Evolutionary conservation across 805 yeast species (phyloP).

Genomic region (Scheffersomyces ergatensis): DNA sequence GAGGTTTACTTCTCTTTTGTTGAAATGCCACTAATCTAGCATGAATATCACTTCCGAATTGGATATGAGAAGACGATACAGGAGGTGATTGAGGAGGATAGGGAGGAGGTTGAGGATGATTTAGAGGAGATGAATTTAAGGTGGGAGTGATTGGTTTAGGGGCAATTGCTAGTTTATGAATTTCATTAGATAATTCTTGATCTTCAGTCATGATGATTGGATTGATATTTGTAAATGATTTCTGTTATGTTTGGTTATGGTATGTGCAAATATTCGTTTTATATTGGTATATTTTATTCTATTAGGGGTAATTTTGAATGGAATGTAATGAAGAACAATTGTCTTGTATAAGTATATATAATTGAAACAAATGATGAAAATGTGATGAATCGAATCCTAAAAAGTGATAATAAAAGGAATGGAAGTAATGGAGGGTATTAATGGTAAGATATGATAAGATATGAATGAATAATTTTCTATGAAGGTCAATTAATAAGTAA

Average conservation of each 20-base stretch:
- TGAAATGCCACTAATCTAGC: constrained; percentile 87
- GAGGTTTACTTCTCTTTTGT: constrained; percentile 54
- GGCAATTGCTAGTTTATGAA: neutral
- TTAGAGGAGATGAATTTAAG: neutral
- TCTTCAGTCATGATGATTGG: neutral
- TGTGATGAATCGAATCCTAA: too few relatives aligned
- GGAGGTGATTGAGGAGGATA: constrained; percentile 11
- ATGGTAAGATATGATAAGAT: too few relatives aligned
- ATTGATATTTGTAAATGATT: too few relatives aligned
- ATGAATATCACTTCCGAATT: constrained; percentile 71
- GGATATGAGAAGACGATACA: constrained; percentile 13
- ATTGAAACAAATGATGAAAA: too few relatives aligned
- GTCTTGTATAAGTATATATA: too few relatives aligned
- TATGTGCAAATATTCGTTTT: neutral
- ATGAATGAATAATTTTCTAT: too few relatives aligned
- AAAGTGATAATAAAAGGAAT: too few relatives aligned
- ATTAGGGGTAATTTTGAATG: too few relatives aligned
- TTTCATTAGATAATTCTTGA: neutral
- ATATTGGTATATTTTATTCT: too few relatives aligned
- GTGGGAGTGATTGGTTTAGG: neutral
- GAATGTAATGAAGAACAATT: too few relatives aligned
- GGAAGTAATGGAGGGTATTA: too few relatives aligned
- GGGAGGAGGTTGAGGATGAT: neutral
- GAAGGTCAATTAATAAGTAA: too few relatives aligned
- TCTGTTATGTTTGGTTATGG: neutral